Evolutionary conservation across 2,329 filamentous ascomycete species (phyloP), one percentile per base, ranked within the genome.

Genomic region (Knufia fluminis): DNA sequence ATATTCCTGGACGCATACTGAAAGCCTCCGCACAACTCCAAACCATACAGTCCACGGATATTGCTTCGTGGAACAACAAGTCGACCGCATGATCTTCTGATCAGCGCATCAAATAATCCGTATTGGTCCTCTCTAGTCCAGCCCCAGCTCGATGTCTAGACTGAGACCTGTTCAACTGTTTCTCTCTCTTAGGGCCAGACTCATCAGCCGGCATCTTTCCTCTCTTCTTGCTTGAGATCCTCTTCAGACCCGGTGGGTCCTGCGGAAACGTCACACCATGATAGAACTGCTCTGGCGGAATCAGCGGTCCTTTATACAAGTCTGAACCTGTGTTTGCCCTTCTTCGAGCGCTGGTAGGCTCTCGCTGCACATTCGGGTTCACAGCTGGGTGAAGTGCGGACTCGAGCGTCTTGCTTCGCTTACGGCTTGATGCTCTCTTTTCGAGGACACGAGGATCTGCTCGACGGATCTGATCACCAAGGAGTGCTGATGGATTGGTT

Each of bases 161-260:
- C 12, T 28, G 26, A 6, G 26, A 12, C 12, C 26, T 6, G 26
- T 12, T 28, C 26, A 6, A 6, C 6, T 6, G 26, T 12, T 28
- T 36, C 33, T 36, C 33, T 14, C n/a, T 36, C n/a, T 16, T 6
- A 8, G 16, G 4, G 4, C 7, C 38, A 4, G 16, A 41, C 4
- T 6, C 3, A 19, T 45, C 42, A 32, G 28, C 26, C 2, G 42
- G 28, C 26, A 45, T 16, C 19, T 45, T 45, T 9, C 44, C 33
- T 39, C 33, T 47, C 22, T 19, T 17, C 44, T 47, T 38, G 20
- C 44, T 47, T 22, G 44, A 47, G n/a, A 20, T 24, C 22, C 45
- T 39, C 33, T 31, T 22, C 45, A 39, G 23, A 9, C 24, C 22
- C 14, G 24, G 12, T 7, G 42, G 7, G 19, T 45, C 42, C 19